Evolutionary conservation across 2,329 filamentous ascomycete genomes (phyloP).

Genomic region (Paraconiothyrium brasiliense): DNA sequence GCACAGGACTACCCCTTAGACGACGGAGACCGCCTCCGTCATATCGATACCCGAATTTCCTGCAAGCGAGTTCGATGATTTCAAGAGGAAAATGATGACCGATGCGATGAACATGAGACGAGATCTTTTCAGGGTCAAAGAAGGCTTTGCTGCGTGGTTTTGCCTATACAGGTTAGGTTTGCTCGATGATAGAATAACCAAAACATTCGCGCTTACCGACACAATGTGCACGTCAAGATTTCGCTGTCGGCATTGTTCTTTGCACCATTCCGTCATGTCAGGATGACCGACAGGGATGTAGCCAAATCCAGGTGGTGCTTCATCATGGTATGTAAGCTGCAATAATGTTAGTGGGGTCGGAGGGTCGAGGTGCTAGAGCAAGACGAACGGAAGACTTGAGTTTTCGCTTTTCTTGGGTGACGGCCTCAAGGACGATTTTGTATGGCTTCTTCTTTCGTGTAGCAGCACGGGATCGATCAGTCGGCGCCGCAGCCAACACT

Average conservation of each 20-base stretch:
- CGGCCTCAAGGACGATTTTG: constrained; percentile 67
- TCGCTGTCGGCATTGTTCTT: constrained; percentile 66
- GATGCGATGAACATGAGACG: constrained; percentile 68
- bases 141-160: constrained; percentile 60
- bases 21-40: constrained; percentile 34
- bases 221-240: constrained; percentile 66
- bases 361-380: constrained; percentile 12
- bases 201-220: constrained; percentile 60
- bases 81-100: constrained; percentile 70
- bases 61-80: constrained; percentile 67
- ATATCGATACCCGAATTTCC: constrained; percentile 54
- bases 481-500: constrained; percentile 25
- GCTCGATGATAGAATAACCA: constrained; percentile 6
- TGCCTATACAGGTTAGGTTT: constrained; percentile 30
- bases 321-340: constrained; percentile 65
- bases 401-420: constrained; percentile 69
- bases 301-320: constrained; percentile 67
- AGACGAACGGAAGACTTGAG: constrained; percentile 60
- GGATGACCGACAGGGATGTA: constrained; percentile 70
- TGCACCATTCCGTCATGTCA: constrained; percentile 65
- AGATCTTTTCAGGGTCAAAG: constrained; percentile 61
- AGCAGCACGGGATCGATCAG: constrained; percentile 35
- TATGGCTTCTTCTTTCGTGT: constrained; percentile 57
- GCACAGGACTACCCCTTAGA: constrained; percentile 20
- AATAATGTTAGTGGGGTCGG: constrained; percentile 42